Evolutionary conservation across 1,284 basidiomycete species (phyloP), one percentile per base, ranked within the genome.

Genomic region (Chondrostereum purpureum): DNA sequence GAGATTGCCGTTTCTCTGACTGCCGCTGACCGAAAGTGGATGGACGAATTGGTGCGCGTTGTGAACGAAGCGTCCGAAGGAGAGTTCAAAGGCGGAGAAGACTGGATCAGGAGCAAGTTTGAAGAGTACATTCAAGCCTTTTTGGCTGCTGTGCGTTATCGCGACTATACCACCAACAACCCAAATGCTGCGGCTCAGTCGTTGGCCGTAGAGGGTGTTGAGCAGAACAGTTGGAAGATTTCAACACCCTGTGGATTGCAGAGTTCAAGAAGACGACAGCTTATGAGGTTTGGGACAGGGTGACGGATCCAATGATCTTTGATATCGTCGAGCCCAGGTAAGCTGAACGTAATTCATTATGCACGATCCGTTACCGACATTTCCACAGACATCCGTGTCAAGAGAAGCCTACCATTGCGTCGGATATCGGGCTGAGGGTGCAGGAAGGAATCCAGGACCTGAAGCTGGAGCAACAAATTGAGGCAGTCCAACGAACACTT

Each of bases 11-110:
- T 88, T 20, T 78, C 78, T 4, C 69, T 99, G 48, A 98, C 95
- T 1, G 72, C 95, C 0, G 91, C 93, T 1, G 96, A 99, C 64
- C 74, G 95, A 47, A 96, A 92, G 62, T 99, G 96, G 95, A 94
- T 99, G 64, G 80, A 83, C 48, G 80, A 81, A 52, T 77, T 83
- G 43, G 78, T 92, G 39, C 77, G 74, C 44, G 87, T 88, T 41
- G 89, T 94, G 10, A 90, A 92, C 52, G 83, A 88, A 46, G 76
- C 78, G 2, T 95, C 85, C 83, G 76, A 78, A 46, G 75, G 80
- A 2, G 70, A 69, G 54, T 96, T 94, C 66, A 84, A 86, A 61
- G 93, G 93, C 10, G 92, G 88, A 53, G 92, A 96, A 57, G 94
- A 97, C 62, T 95, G 94, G 60, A 65, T 97, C 27, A 72, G 93